Evolutionary conservation across 345 rosid species (phyloP), one percentile per base, ranked within the genome.

Genomic region (Fremontodendron californicum): DNA sequence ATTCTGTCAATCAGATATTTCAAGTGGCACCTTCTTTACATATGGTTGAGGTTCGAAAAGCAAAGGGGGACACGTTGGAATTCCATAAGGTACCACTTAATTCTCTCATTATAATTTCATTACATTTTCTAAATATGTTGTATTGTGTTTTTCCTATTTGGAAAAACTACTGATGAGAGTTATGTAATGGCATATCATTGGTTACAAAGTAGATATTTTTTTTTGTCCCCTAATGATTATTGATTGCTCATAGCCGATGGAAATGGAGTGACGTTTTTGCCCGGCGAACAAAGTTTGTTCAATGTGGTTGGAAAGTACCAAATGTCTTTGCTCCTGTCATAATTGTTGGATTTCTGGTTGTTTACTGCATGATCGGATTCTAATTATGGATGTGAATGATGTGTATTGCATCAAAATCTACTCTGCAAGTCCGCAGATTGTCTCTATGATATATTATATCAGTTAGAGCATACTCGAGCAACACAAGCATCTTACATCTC

Each of bases 1-100:
- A 15, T 40, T 64, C 21, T 63, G 58, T 82, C 70, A 35, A 72
- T 58, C 83, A 96, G 98, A 81, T 96, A 71, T 93, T 96, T 80
- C 96, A 96, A 96, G 92, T 93, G 81, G 90, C 99, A 21, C 98
- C 99, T 68, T 91, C 93, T 33, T 86, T 96, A 60, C 94, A 96
- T 81, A 90, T 93, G 98, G 96, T 96, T 29, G 94, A 93, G 84
- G 90, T 96, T 37, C 90, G 97, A 11, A 96, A 96, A 81, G 92
- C 98, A 1, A 93, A 92, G 80, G 99, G 99, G 19, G 98, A 96
- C 81, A 96, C 99, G 15, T 83, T 96, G 71, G 99, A 96, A 78
- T 96, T 93, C 75, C 93, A 92, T 48, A 93, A 86, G 97, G 97
- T 93, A 86, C 33, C 12, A 35, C 33, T 21, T 13, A 18, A 75